Conservation (phyloP, 768 basidiomycete genomes). For the Termitomyces sp. region DNA sequence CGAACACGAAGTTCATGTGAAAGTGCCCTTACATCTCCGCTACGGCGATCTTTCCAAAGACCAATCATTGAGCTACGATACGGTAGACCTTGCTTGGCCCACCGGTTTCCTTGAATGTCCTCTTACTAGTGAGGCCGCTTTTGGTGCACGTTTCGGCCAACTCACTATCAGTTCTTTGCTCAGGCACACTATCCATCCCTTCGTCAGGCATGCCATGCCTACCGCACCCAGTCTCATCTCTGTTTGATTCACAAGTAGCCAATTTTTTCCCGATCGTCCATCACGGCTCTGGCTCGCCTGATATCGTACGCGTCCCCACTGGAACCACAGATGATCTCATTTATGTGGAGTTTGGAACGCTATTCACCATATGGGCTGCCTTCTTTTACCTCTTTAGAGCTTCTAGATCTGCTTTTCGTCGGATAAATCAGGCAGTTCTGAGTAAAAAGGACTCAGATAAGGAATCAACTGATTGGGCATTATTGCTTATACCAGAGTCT, state of each 20-base stretch:
- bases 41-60: slow-evolving; percentile 28
- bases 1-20: slow-evolving; percentile 19
- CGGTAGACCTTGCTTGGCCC: slow-evolving; percentile 29
- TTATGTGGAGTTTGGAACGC: slow-evolving; percentile 37
- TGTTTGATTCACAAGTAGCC: slow-evolving; percentile 11
- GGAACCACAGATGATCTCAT: slow-evolving; percentile 29
- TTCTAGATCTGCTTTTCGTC: slow-evolving; percentile 16
- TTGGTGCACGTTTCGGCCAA: not conserved
- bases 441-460: slow-evolving; percentile 7
- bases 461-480: too few species aligned
- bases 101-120: slow-evolving; percentile 33
- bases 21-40: slow-evolving; percentile 41
- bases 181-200: not conserved
- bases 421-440: not conserved
- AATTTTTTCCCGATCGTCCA: slow-evolving; percentile 17
- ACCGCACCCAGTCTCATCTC: slow-evolving; percentile 13
- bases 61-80: slow-evolving; percentile 17
- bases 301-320: slow-evolving; percentile 28
- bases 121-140: slow-evolving; percentile 16
- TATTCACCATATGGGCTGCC: slow-evolving; percentile 28
- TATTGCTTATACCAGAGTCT: not conserved
- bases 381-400: slow-evolving; percentile 31
- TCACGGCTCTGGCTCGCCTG: slow-evolving; percentile 2
- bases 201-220: slow-evolving; percentile 4
- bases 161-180: not conserved